Percentiles rank a stretch among this genome's conserved stretches.
Evolutionary conservation across 1,284 basidiomycete species (phyloP).

Genomic region (Sanghuangporus weigelae): DNA sequence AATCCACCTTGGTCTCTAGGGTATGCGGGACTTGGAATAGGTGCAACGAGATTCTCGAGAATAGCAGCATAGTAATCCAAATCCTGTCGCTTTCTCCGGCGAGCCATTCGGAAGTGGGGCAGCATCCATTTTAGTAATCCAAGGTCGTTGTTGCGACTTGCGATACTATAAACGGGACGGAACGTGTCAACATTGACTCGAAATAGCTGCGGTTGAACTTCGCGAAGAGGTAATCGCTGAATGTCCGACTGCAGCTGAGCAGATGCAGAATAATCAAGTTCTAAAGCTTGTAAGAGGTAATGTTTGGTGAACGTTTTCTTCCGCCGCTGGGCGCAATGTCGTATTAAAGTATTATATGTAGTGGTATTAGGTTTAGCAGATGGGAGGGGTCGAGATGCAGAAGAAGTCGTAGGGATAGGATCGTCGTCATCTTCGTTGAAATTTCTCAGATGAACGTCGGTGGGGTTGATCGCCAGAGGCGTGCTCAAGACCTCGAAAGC

Average conservation of each 20-base stretch:
- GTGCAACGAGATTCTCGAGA: not conserved
- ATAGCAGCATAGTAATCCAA: slow-evolving; percentile 36
- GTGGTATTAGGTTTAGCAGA: slow-evolving; percentile 62
- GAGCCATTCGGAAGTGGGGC: slow-evolving; percentile 36
- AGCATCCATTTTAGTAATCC: slow-evolving; percentile 54
- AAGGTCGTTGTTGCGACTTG: slow-evolving; percentile 51
- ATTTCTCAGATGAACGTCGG: slow-evolving; percentile 36
- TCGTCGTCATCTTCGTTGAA: slow-evolving; percentile 64
- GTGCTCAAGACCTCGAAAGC: slow-evolving; percentile 72
- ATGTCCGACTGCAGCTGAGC: slow-evolving; percentile 21
- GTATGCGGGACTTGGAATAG: not conserved
- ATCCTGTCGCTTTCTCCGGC: slow-evolving; percentile 42
- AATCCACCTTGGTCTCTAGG: not conserved
- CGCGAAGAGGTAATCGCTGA: slow-evolving; percentile 19
- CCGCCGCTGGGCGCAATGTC: slow-evolving; percentile 43
- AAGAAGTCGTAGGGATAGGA: slow-evolving; percentile 31
- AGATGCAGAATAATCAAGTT: slow-evolving; percentile 34
- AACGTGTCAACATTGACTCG: slow-evolving; percentile 50
- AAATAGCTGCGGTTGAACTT: slow-evolving; percentile 45
- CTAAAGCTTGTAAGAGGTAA: slow-evolving; percentile 57
- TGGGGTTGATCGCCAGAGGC: slow-evolving; percentile 47
- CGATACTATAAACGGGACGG: slow-evolving; percentile 48
- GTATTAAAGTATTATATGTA: slow-evolving; percentile 57
- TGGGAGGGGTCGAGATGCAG: slow-evolving; percentile 33
- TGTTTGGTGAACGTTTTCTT: slow-evolving; percentile 57